A percentile compares a stretch with the other conserved stretches of the same genome.
phyloP scores from a whole-genome alignment of 345 rosid species.

The Crucihimalaya himalaica region DNA sequence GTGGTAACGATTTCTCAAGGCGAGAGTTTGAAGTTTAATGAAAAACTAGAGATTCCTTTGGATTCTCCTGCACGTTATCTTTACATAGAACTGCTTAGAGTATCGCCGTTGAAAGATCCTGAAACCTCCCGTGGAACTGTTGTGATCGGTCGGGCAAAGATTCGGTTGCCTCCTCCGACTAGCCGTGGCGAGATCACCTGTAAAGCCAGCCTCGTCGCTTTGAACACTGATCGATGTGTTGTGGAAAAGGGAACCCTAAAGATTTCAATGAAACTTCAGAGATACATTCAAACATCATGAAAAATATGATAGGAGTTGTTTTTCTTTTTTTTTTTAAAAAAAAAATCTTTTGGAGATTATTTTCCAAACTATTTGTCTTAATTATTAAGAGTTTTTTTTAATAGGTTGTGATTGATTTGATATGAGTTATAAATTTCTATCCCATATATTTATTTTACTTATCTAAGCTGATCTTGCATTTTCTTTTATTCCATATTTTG shows the following conservation, averaged over 20 bases:
- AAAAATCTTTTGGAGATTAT: background rate
- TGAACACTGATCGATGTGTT: background rate
- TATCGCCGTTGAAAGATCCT: background rate
- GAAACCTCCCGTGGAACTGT: background rate
- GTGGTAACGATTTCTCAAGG: background rate
- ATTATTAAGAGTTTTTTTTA: background rate
- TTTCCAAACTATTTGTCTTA: no score
- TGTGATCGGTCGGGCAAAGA: background rate
- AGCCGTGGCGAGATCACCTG: background rate
- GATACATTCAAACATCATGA: background rate
- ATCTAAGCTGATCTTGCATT: background rate
- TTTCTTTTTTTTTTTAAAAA: background rate
- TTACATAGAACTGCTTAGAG: constrained; percentile 4
- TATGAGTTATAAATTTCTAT: background rate
- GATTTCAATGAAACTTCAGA: background rate
- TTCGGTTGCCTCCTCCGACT: background rate
- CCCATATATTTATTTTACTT: no score
- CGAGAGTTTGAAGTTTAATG: background rate
- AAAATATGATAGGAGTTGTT: background rate
- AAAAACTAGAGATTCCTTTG: background rate
- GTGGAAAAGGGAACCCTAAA: background rate
- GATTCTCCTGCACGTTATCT: constrained; percentile 1
- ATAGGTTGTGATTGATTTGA: background rate
- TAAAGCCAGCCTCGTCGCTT: background rate
- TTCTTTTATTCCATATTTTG: background rate